Conservation (phyloP, 306 rosid species). For the Vigna trinervia region DNA sequence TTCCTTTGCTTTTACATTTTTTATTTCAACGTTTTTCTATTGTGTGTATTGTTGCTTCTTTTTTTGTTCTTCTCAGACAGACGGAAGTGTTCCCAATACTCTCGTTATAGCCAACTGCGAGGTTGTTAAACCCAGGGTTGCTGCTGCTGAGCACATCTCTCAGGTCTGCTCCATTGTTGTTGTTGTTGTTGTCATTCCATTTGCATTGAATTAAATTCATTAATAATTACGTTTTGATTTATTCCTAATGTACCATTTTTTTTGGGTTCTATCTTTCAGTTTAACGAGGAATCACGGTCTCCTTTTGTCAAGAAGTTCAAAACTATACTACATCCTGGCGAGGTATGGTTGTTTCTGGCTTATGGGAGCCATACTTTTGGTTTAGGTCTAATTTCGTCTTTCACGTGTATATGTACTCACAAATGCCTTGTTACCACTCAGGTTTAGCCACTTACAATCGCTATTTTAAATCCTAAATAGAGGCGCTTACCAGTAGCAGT, state of each 20-base stretch:
- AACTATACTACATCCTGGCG: slow-evolving; percentile 96
- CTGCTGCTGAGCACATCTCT: slow-evolving; percentile 89
- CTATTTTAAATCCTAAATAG: too few species aligned
- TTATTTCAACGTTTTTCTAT: neutral
- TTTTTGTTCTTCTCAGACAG: slow-evolving; percentile 61
- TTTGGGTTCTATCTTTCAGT: slow-evolving; percentile 48
- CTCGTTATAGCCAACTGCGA: slow-evolving; percentile 88
- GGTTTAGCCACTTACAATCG: neutral
- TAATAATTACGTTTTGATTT: neutral
- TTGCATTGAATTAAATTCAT: neutral
- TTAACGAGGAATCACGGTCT: slow-evolving; percentile 94
- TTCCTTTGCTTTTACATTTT: neutral
- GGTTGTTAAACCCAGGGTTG: slow-evolving; percentile 91
- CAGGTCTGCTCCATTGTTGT: slow-evolving; percentile 47
- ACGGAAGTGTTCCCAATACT: slow-evolving; percentile 91
- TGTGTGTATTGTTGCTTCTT: neutral
- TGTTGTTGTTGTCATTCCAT: neutral
- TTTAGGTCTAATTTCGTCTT: neutral
- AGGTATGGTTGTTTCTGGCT: slow-evolving; percentile 53
- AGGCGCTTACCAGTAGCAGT: neutral
- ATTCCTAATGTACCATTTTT: too few species aligned
- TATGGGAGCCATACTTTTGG: neutral
- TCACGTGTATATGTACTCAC: neutral
- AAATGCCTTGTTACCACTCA: neutral
- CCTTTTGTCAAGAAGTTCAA: slow-evolving; percentile 94